Percentiles rank a stretch among this genome's conserved stretches.
Conservation (phyloP, 805 yeast species). For the Babjeviella inositovora region DNA sequence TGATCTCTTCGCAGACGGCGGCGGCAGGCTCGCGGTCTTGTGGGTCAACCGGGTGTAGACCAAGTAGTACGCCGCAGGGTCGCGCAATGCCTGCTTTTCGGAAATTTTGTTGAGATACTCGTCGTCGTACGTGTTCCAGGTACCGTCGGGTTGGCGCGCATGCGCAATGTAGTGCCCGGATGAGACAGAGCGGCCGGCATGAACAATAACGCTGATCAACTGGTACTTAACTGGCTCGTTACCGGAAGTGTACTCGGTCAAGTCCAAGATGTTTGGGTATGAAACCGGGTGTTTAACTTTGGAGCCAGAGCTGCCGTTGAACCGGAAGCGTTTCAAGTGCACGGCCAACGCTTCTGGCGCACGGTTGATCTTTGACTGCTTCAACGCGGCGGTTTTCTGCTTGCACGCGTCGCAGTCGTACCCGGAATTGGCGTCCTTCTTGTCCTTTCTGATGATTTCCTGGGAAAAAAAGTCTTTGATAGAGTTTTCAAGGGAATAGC, state of each 20-base stretch:
- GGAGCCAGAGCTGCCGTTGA: slow-evolving; percentile 53
- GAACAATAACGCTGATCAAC: slow-evolving; percentile 74
- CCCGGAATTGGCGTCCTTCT: slow-evolving; percentile 45
- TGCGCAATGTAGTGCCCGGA: slow-evolving; percentile 90
- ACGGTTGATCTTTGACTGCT: slow-evolving; percentile 54
- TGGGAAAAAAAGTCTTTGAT: slow-evolving; percentile 70
- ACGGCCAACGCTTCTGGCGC: slow-evolving; percentile 83
- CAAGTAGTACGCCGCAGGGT: slow-evolving; percentile 82
- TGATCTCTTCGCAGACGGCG: no score
- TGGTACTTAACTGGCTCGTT: slow-evolving; percentile 43
- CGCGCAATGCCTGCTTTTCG: slow-evolving; percentile 61
- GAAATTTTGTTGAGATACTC: slow-evolving; percentile 66
- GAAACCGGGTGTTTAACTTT: slow-evolving; percentile 80
- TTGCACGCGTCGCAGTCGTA: slow-evolving; percentile 84
- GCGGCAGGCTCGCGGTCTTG: no score
- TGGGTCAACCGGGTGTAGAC: slow-evolving; percentile 68
- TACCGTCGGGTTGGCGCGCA: slow-evolving; percentile 81
- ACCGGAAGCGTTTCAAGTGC: slow-evolving; percentile 84
- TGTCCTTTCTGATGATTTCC: slow-evolving; percentile 59
- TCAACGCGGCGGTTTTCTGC: slow-evolving; percentile 59
- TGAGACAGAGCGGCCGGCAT: slow-evolving; percentile 84
- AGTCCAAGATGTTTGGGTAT: slow-evolving; percentile 64
- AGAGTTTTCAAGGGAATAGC: slow-evolving; percentile 60
- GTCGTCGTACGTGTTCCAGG: slow-evolving; percentile 92
- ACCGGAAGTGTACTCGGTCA: slow-evolving; percentile 42